Conservation (phyloP, 805 yeast genomes). For the Maudiozyma serrabonitensis region DNA sequence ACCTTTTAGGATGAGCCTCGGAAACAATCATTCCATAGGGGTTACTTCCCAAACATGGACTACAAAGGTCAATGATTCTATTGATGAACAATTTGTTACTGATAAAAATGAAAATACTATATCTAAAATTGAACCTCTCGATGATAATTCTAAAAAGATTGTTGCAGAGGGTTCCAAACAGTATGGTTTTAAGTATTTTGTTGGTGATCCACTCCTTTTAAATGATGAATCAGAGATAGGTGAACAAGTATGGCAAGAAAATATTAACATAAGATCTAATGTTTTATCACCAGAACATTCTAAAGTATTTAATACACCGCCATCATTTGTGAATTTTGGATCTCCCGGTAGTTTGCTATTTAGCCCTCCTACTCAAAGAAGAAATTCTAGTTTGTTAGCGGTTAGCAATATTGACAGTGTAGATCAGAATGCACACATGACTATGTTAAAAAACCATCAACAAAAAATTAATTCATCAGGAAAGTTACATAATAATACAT, state of each 20-base stretch:
- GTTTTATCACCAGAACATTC: constrained; percentile 3
- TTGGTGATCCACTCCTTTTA: constrained; percentile 26
- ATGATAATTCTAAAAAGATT: background rate
- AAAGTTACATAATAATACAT: background rate
- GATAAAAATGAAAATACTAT: background rate
- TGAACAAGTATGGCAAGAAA: constrained; percentile 4
- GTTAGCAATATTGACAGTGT: background rate
- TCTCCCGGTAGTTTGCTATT: constrained; percentile 13
- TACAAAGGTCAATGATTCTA: constrained; percentile 7
- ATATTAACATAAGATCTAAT: background rate
- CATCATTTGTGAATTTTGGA: constrained; percentile 22
- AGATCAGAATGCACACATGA: background rate
- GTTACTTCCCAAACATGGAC: background rate
- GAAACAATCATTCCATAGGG: background rate
- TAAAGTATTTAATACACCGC: constrained; percentile 21
- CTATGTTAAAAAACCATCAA: background rate
- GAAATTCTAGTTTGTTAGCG: constrained; percentile 4
- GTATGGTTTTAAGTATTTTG: constrained; percentile 20
- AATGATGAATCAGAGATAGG: constrained; percentile 18
- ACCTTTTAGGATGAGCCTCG: background rate
- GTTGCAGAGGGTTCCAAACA: constrained; percentile 1
- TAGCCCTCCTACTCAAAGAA: constrained; percentile 9
- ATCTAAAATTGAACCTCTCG: background rate
- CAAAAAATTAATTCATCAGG: background rate
- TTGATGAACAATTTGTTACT: background rate